Evolutionary conservation across 2,329 filamentous ascomycete genomes (phyloP), one percentile per base, ranked within the genome.

Genomic region (Cylindrodendrum hubeiense): DNA sequence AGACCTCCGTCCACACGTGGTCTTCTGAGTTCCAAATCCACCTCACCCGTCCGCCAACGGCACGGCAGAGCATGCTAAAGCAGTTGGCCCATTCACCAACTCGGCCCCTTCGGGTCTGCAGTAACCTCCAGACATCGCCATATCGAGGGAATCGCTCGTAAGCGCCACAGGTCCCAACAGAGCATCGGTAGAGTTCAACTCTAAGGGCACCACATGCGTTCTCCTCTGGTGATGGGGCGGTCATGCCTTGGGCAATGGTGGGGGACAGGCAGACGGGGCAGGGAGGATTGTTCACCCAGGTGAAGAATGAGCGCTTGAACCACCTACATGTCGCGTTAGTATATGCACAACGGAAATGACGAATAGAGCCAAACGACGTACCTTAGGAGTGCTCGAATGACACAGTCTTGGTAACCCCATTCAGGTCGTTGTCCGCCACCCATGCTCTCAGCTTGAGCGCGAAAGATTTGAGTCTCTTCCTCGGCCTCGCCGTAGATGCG

Each of bases 21-120:
- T 98, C 96, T 80, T 98, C 96, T 30, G 92, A 91, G 73, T 98
- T 98, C 96, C 96, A 99, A 12, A 99, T 92, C 96, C 96, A 99
- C 75, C 96, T 90, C 24, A 98, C 94, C 66, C 95, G 89, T 65
- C 92, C 93, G 53, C 95, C 95, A 15, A 98, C 90, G 5, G 96
- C 96, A 65, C 95, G 90, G 84, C 95, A 98, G 56, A 99, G 87
- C 96, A 98, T 98, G 82, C 92, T 95, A 83, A 99, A 99, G 85
- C 95, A 98, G 82, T 98, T 98, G 71, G 94, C 94, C 94, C 96
- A 98, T 83, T 99, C 96, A 67, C 96, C 96, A 66, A 92, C 92
- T 71, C 96, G 91, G 37, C 96, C 96, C 71, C 92, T 88, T 71
- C 93, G 87, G 28, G 94, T 97, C 79, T 98, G 92, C 46, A 99